These are phyloP conservation scores for Didymella glomerata DNA, from an alignment of 2,329 filamentous ascomycete genomes.

Conservation along the genomic window DNA sequence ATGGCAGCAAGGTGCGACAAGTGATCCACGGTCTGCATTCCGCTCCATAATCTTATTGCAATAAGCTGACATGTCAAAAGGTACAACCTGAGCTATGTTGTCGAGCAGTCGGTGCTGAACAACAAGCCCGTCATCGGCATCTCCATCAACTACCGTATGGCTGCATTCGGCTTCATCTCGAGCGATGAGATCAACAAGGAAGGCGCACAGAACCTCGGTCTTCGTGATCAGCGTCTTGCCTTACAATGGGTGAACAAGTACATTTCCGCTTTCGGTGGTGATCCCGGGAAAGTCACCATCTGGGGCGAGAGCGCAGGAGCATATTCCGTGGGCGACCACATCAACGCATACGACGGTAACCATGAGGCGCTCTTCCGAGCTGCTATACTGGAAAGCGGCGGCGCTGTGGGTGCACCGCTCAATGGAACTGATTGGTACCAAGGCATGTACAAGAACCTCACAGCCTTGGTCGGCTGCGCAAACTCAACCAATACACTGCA, in stretches of 20 bases:
- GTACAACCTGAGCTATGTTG: conserved; percentile 46
- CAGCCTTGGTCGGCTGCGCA: conserved; percentile 36
- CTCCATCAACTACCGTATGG: conserved; percentile 59
- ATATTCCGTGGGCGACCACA: conserved; percentile 60
- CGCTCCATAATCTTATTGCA: neutral
- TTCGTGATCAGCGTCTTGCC: conserved; percentile 68
- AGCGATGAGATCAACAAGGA: conserved; percentile 51
- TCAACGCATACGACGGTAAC: conserved; percentile 52
- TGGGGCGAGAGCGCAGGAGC: conserved; percentile 69
- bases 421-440: conserved; percentile 47
- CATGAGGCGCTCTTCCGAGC: conserved; percentile 54
- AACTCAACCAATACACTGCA: conserved; percentile 35
- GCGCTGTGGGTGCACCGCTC: conserved; percentile 42
- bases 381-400: conserved; percentile 52
- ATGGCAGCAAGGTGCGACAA: conserved; percentile 45
- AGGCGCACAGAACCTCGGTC: conserved; percentile 58
- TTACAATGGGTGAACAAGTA: conserved; percentile 69
- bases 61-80: conserved; percentile 15
- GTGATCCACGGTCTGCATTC: conserved; percentile 39
- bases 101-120: conserved; percentile 42
- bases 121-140: conserved; percentile 44
- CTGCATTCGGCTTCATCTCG: conserved; percentile 60
- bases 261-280: conserved; percentile 62
- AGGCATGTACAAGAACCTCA: conserved; percentile 43
- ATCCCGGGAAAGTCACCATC: conserved; percentile 66